Conservation (phyloP, 2,329 filamentous ascomycete genomes). For the Aspergillus thermomutatus region DNA sequence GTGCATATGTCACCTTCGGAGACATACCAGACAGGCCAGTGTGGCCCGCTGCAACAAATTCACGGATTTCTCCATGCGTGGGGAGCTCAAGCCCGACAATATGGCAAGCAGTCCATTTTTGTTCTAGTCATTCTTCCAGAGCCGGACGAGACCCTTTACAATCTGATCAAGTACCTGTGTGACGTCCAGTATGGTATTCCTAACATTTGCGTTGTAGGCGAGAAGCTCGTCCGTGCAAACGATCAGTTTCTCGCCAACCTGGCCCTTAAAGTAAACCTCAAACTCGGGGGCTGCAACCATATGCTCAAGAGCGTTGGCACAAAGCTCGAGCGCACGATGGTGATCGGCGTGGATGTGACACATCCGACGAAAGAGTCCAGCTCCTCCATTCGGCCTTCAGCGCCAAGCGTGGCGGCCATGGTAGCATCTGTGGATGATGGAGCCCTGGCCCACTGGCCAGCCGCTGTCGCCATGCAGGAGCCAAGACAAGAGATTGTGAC, state of each 20-base stretch:
- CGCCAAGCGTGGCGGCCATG: constrained; percentile 74
- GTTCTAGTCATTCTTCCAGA: no score
- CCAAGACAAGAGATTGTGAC: constrained; percentile 64
- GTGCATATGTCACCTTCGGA: no score
- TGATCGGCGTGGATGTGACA: constrained; percentile 83
- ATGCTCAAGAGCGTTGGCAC: constrained; percentile 56
- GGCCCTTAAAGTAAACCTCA: constrained; percentile 74
- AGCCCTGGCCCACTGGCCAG: constrained; percentile 52
- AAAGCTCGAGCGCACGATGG: constrained; percentile 68
- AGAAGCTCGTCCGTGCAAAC: no score
- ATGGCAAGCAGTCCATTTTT: no score
- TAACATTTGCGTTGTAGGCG: no score
- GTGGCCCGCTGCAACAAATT: no score
- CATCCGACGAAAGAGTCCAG: constrained; percentile 68
- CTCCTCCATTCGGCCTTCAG: constrained; percentile 32
- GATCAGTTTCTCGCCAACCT: constrained; percentile 63
- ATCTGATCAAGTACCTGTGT: no score
- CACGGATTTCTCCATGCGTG: no score
- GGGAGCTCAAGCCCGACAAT: no score
- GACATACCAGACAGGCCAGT: no score
- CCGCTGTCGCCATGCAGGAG: constrained; percentile 16
- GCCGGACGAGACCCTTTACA: no score
- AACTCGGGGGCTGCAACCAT: constrained; percentile 72
- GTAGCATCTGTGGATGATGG: constrained; percentile 66
- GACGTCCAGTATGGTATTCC: no score